A percentile compares a stretch with the other conserved stretches of the same genome.
These are phyloP conservation scores for Lomentospora prolificans DNA, from an alignment of 2,329 filamentous ascomycete genomes.

Conservation along the genomic window DNA sequence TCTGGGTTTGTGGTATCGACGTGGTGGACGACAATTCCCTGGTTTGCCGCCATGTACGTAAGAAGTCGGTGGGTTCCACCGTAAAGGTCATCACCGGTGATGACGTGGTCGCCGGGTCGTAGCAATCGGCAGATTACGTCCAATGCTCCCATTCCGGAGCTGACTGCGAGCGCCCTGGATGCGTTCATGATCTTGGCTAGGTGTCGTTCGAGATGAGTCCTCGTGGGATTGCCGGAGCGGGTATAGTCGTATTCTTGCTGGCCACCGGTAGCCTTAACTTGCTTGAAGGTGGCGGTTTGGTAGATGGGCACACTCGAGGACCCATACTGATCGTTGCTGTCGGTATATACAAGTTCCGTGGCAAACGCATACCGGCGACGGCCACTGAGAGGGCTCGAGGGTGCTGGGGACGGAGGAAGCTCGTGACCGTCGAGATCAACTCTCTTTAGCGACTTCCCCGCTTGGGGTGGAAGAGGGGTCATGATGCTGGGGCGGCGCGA, in stretches of 20 bases:
- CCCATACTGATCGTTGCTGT: conserved; percentile 94
- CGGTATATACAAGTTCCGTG: conserved; percentile 93
- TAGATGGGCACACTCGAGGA: conserved; percentile 95
- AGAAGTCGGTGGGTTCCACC: conserved; percentile 89
- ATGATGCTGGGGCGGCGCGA: neutral
- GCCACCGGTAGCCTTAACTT: conserved; percentile 67
- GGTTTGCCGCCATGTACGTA: conserved; percentile 81
- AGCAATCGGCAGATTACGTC: conserved; percentile 92
- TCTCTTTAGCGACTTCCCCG: conserved; percentile 37
- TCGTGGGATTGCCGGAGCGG: conserved; percentile 90
- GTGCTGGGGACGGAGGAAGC: conserved; percentile 82
- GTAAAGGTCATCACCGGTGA: conserved; percentile 94
- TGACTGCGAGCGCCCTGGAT: conserved; percentile 79
- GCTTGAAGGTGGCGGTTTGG: conserved; percentile 97
- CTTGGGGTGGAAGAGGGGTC: conserved; percentile 20
- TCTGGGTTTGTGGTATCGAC: conserved; percentile 83
- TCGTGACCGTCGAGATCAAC: conserved; percentile 77
- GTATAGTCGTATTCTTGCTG: conserved; percentile 95
- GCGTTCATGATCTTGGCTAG: conserved; percentile 99
- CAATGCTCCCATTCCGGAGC: conserved; percentile 93
- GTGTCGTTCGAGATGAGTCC: conserved; percentile 91
- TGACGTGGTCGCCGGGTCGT: conserved; percentile 88
- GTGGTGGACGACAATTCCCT: conserved; percentile 88
- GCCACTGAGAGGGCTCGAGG: conserved; percentile 79
- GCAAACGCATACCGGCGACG: conserved; percentile 80